Evolutionary conservation across 306 rosid genomes (phyloP).

Genomic region (Sechiopsis laciniata): DNA sequence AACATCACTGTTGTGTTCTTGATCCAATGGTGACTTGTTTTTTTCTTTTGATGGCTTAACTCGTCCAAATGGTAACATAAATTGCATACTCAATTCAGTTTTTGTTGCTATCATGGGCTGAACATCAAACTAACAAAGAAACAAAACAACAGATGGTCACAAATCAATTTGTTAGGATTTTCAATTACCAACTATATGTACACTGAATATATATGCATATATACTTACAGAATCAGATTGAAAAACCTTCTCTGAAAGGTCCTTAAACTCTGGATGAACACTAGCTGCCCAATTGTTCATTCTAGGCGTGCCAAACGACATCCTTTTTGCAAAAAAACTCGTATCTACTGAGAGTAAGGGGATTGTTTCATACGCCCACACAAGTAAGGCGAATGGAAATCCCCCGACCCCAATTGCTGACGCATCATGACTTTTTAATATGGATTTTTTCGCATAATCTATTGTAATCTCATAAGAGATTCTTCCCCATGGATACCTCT

Average conservation of each 20-base stretch:
- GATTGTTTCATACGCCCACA: conserved; percentile 5
- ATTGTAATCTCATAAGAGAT: conserved; percentile 10
- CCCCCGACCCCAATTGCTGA: neutral
- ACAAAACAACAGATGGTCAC: neutral
- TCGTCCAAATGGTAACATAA: conserved; percentile 2
- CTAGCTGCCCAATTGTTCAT: conserved; percentile 7
- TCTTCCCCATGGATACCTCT: conserved; percentile 12
- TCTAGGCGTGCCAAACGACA: neutral
- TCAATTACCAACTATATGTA: neutral
- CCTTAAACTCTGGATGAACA: conserved; percentile 4
- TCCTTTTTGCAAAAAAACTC: neutral
- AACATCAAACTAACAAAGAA: conserved; percentile 1
- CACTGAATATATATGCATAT: neutral
- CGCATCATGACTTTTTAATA: neutral
- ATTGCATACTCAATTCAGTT: neutral
- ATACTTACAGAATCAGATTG: neutral
- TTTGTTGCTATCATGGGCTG: conserved; percentile 1
- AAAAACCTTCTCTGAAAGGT: conserved; percentile 5
- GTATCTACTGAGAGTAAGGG: neutral
- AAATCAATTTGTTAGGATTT: neutral
- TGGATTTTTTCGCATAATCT: neutral
- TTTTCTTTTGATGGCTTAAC: conserved; percentile 1
- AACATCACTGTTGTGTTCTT: conserved; percentile 4
- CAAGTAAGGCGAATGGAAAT: neutral
- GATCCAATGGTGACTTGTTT: neutral